Evolutionary conservation across 495 filamentous ascomycete genomes (phyloP), one percentile per base, ranked within the genome.

Genomic region (Aspergillus affinis): DNA sequence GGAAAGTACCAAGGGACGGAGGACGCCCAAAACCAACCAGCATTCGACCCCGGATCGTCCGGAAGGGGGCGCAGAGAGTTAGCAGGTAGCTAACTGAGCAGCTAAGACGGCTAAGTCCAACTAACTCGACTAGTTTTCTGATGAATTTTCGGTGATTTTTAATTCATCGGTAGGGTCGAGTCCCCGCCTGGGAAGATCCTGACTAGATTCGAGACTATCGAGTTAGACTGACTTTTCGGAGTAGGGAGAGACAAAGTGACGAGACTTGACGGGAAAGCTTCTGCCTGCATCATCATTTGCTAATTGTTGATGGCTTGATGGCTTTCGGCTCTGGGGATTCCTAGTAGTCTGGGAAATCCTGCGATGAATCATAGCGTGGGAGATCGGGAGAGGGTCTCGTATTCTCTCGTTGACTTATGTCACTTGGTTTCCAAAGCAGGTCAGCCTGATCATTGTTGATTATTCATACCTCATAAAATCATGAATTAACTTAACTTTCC

Each of bases 31-130:
- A 51, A 21, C 20, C 18, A 26, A 41, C 30, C 20, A 55, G 44
- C 7, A 44, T 23, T 23, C 49, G 29, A 65, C 64, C 64, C 64
- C 64, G 64, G 64, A 66, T 66, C 64, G 64, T 49, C 64, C 57
- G 64, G 64, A 60, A 48, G 55, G 47, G 52, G 41, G 19, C 20
- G 45, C 54, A 53, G 32, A 21, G 51, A 29, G 18, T 26, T 26
- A 26, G 23, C 23, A 26, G 23, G 23, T 26, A 26, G 23, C 23
- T 26, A 26, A 26, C 23, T 26, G 23, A 26, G 23, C 23, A 26
- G 23, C 23, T 26, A 26, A 26, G 23, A 2, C 23, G 23, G 26
- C 18, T 9, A 47, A 27, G 30, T 32, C 29, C 23, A 4, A 47
- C 18, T 9, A 47, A 27, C 3, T 32, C 4, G 23, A 26, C 23